Conservation (phyloP, 2,329 filamentous ascomycete species). For the Pseudogymnoascus sp. region DNA sequence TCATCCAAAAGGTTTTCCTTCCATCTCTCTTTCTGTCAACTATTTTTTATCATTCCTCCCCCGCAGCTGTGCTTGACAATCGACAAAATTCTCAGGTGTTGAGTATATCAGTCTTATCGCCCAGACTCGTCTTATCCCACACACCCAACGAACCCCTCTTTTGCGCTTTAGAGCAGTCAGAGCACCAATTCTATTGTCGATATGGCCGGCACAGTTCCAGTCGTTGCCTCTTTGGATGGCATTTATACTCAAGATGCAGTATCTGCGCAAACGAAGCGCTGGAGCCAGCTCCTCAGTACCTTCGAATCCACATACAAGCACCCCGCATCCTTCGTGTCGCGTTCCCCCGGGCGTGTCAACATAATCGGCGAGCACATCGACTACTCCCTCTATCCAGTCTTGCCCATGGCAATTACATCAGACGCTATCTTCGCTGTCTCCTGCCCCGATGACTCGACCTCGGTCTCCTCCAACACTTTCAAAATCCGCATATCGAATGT, state of each 20-base stretch:
- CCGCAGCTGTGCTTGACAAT: background rate
- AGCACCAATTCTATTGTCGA: background rate
- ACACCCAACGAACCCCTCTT: conserved; percentile 7
- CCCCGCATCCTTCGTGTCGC: conserved; percentile 69
- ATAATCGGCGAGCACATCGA: conserved; percentile 99
- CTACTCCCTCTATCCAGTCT: conserved; percentile 91
- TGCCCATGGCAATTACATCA: conserved; percentile 90
- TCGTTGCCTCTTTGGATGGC: conserved; percentile 64
- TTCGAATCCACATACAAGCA: conserved; percentile 66
- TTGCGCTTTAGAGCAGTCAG: conserved; percentile 2
- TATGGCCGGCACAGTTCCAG: conserved; percentile 59
- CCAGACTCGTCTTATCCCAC: background rate
- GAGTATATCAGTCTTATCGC: background rate
- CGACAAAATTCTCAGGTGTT: background rate
- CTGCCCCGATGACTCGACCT: conserved; percentile 36
- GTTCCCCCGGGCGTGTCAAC: conserved; percentile 91
- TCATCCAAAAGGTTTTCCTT: background rate
- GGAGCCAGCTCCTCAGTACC: conserved; percentile 60
- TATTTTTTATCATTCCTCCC: background rate
- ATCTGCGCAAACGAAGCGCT: conserved; percentile 59
- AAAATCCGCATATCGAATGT: conserved; percentile 75
- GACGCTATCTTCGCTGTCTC: conserved; percentile 82
- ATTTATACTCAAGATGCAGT: conserved; percentile 75
- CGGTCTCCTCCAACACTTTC: conserved; percentile 43
- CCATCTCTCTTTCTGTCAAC: background rate